Evolutionary conservation across 768 basidiomycete species (phyloP).

Genomic region (Cubamyces lactineus): DNA sequence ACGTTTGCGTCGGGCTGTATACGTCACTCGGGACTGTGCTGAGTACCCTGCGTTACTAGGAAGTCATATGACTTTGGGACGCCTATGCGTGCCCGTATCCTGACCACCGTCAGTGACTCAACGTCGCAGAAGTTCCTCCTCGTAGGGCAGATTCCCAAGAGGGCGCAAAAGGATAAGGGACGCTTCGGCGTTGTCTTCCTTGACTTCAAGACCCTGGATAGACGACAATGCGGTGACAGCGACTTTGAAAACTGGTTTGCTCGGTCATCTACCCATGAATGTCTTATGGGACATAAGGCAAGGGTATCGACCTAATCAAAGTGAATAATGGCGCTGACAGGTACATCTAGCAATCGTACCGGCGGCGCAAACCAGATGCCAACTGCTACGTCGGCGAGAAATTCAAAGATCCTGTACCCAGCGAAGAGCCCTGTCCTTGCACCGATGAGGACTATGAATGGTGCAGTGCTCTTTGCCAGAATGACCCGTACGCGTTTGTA

Average conservation of each 20-base stretch:
- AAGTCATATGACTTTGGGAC: conserved; percentile 68
- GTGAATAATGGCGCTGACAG: background rate
- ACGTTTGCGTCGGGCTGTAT: conserved; percentile 32
- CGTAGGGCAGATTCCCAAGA: conserved; percentile 72
- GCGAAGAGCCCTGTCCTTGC: conserved; percentile 85
- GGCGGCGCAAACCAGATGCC: conserved; percentile 76
- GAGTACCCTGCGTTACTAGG: conserved; percentile 48
- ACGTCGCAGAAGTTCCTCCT: conserved; percentile 96
- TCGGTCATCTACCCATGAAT: conserved; percentile 63
- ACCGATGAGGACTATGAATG: conserved; percentile 92
- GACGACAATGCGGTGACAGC: conserved; percentile 63
- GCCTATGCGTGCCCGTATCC: conserved; percentile 67
- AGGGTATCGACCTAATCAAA: background rate
- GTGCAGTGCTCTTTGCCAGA: conserved; percentile 45
- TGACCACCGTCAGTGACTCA: conserved; percentile 93
- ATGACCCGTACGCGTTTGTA: background rate
- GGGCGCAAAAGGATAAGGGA: conserved; percentile 56
- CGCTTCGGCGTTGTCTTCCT: conserved; percentile 76
- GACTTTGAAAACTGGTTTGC: conserved; percentile 95
- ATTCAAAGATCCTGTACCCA: conserved; percentile 81
- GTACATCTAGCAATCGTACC: conserved; percentile 84
- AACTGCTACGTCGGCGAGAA: conserved; percentile 92
- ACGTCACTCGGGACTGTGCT: background rate
- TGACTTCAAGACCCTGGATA: conserved; percentile 75
- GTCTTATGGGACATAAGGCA: conserved; percentile 93